phyloP scores from a whole-genome alignment of 2,329 filamentous ascomycete species.

The Aureobasidium pullulans region DNA sequence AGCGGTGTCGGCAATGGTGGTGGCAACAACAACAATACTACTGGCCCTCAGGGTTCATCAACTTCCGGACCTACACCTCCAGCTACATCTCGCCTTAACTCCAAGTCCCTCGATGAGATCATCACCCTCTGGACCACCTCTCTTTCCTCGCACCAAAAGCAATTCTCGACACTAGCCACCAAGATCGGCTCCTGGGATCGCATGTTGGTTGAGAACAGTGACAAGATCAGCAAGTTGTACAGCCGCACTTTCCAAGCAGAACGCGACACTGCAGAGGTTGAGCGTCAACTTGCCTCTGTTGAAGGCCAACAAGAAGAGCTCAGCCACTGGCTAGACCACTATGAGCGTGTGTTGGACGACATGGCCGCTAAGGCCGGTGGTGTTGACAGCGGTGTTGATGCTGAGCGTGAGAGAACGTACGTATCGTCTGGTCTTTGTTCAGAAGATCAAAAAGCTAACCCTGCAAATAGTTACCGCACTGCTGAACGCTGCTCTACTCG shows the following conservation, averaged over 20 bases:
- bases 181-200: constrained; percentile 88
- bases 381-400: constrained; percentile 78
- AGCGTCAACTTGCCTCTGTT: constrained; percentile 80
- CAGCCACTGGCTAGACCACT: constrained; percentile 78
- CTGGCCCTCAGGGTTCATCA: constrained; percentile 57
- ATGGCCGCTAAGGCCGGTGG: constrained; percentile 62
- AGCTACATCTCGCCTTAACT: constrained; percentile 78
- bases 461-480: constrained; percentile 60
- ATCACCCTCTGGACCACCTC: constrained; percentile 95
- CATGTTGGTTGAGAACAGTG: constrained; percentile 83
- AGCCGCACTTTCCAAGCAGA: constrained; percentile 89
- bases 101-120: constrained; percentile 99
- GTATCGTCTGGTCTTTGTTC: constrained; percentile 22
- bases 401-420: constrained; percentile 87
- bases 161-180: constrained; percentile 84
- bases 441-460: constrained; percentile 20
- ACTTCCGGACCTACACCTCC: constrained; percentile 75
- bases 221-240: constrained; percentile 91
- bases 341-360: constrained; percentile 84
- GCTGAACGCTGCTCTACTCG: constrained; percentile 88
- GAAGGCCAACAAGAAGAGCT: constrained; percentile 92
- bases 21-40: constrained; percentile 23
- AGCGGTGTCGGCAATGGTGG: constrained; percentile 12
- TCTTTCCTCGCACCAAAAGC: constrained; percentile 90
- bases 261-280: constrained; percentile 84